These are phyloP conservation scores for Metarhizium anisopliae DNA, from an alignment of 2,329 filamentous ascomycete species.

Conservation along the genomic window DNA sequence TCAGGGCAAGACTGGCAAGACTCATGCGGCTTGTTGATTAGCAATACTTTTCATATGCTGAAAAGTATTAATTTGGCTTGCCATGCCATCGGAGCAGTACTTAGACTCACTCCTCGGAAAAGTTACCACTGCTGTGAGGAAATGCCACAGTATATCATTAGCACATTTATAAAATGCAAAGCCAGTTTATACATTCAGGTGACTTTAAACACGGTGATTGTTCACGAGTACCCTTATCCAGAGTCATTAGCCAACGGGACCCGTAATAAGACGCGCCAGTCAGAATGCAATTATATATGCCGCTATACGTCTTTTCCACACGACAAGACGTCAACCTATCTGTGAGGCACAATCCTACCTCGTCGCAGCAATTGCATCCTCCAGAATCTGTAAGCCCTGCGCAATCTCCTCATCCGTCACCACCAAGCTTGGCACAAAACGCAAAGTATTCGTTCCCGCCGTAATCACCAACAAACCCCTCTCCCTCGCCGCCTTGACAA, in stretches of 20 bases:
- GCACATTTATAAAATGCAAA: neutral
- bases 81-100: neutral
- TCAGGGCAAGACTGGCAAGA: conserved; percentile 86
- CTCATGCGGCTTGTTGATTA: conserved; percentile 70
- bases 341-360: conserved; percentile 12
- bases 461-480: conserved; percentile 85
- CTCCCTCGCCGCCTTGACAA: conserved; percentile 81
- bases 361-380: conserved; percentile 49
- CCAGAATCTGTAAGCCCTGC: conserved; percentile 66
- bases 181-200: neutral
- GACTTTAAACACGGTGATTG: no score
- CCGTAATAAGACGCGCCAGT: neutral
- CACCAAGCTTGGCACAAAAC: conserved; percentile 82
- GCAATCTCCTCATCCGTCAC: conserved; percentile 76
- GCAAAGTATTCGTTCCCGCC: conserved; percentile 81
- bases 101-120: neutral
- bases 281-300: neutral
- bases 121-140: neutral
- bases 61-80: neutral
- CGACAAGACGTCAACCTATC: neutral
- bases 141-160: neutral
- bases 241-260: neutral
- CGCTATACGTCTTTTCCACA: neutral
- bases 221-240: neutral
- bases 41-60: conserved; percentile 1